Conservation (phyloP, 2,329 filamentous ascomycete species). For the Penicillium brevicompactum region DNA sequence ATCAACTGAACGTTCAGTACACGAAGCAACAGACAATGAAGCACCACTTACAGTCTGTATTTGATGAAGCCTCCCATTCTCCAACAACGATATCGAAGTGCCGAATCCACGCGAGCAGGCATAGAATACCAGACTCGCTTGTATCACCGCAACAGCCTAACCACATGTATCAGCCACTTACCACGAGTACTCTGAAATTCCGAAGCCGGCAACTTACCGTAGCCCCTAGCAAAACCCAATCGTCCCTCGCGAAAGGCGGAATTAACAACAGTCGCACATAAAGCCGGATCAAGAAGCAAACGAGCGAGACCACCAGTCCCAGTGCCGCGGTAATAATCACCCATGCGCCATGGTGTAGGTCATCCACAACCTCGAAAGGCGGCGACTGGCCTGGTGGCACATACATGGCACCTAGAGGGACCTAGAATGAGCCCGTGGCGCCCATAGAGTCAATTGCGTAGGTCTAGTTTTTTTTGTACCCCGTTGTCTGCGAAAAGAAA, state of each 20-base stretch:
- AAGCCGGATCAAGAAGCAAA: conserved; percentile 39
- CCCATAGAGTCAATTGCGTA: not conserved
- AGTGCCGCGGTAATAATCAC: conserved; percentile 42
- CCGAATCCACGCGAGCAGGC: conserved; percentile 37
- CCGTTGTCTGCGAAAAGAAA: not conserved
- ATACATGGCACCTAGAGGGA: conserved; percentile 11
- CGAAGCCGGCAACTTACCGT: conserved; percentile 27
- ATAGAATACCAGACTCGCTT: conserved; percentile 34
- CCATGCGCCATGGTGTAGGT: conserved; percentile 41
- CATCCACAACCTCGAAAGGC: conserved; percentile 43
- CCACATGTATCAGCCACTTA: not conserved
- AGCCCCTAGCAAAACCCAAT: conserved; percentile 34
- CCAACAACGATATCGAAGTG: conserved; percentile 32
- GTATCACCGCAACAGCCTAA: conserved; percentile 33
- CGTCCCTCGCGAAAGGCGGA: conserved; percentile 37
- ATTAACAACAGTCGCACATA: conserved; percentile 39
- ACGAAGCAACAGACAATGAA: not conserved
- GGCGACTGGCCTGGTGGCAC: conserved; percentile 38
- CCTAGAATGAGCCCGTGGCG: not conserved
- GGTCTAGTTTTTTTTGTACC: not conserved
- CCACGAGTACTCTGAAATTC: not conserved
- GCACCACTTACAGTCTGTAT: conserved; percentile 31
- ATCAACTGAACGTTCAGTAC: conserved; percentile 23
- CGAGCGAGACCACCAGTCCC: conserved; percentile 39
- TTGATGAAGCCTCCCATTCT: conserved; percentile 20